Evolutionary conservation across 148 eudicot genomes (phyloP).

Genomic region (Gaultheria prostrata): DNA sequence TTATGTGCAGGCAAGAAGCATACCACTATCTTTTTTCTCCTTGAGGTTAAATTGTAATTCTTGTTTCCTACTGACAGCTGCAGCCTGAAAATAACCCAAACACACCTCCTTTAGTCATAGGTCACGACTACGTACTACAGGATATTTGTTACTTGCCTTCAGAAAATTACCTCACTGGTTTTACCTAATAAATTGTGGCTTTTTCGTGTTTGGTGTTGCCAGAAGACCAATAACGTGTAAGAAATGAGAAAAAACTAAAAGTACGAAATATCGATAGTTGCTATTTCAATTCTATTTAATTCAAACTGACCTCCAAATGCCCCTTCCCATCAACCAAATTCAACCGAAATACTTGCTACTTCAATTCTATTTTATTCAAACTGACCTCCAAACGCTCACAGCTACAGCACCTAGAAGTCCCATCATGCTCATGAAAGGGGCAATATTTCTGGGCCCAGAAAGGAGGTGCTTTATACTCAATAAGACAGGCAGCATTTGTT

Average conservation of each 20-base stretch:
- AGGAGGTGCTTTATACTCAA: too few species aligned
- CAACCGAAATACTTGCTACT: too few species aligned
- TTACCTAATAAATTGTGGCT: not conserved
- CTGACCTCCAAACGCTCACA: too few species aligned
- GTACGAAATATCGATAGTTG: not conserved
- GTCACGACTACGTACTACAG: not conserved
- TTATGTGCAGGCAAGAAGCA: not conserved
- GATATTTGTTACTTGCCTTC: not conserved
- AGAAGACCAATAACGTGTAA: not conserved
- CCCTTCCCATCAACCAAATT: too few species aligned
- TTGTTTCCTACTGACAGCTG: conserved; percentile 20
- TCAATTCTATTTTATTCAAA: too few species aligned
- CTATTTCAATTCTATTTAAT: too few species aligned
- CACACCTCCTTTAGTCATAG: not conserved
- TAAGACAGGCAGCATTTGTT: too few species aligned
- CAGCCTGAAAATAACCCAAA: conserved; percentile 26
- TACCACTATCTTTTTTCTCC: conserved; percentile 33
- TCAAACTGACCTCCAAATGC: too few species aligned
- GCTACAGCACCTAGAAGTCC: too few species aligned
- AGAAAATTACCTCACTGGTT: conserved; percentile 22
- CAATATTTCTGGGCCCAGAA: too few species aligned
- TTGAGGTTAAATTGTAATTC: conserved; percentile 15
- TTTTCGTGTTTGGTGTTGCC: conserved; percentile 26
- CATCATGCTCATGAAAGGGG: too few species aligned
- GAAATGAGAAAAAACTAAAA: not conserved